Percentiles rank a stretch among this genome's conserved stretches.
Evolutionary conservation across 768 basidiomycete genomes (phyloP).

Genomic region (Suillus discolor): DNA sequence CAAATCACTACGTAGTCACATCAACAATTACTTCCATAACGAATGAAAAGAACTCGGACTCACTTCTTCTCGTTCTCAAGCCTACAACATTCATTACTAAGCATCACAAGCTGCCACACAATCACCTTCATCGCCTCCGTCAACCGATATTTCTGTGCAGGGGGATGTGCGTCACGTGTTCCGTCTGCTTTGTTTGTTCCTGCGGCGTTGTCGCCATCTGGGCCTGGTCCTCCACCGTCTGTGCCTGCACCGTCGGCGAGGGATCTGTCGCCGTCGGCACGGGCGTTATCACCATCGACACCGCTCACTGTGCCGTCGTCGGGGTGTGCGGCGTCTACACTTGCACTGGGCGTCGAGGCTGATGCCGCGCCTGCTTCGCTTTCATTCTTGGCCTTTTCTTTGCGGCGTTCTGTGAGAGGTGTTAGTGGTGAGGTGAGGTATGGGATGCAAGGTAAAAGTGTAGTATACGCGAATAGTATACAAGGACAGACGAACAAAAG

Average conservation of each 20-base stretch:
- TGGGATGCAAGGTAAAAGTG: not conserved
- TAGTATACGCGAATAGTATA: not conserved
- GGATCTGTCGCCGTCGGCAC: not conserved
- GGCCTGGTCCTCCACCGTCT: not conserved
- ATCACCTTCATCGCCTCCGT: slow-evolving; percentile 79
- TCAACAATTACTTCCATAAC: not conserved
- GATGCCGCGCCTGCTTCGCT: slow-evolving; percentile 35
- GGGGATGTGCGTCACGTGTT: slow-evolving; percentile 54
- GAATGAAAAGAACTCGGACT: slow-evolving; percentile 11
- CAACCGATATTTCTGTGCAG: slow-evolving; percentile 75
- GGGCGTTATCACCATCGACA: not conserved
- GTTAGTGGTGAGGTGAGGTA: not conserved
- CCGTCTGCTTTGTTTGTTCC: slow-evolving; percentile 29
- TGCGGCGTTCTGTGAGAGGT: slow-evolving; percentile 44
- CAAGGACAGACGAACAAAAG: not conserved
- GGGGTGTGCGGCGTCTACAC: slow-evolving; percentile 18
- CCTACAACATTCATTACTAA: slow-evolving; percentile 84
- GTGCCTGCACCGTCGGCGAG: not conserved
- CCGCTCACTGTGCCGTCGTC: slow-evolving; percentile 31
- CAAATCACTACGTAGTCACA: slow-evolving; percentile 39
- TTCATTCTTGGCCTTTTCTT: slow-evolving; percentile 54
- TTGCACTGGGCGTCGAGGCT: slow-evolving; percentile 20
- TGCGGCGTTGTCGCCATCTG: slow-evolving; percentile 18
- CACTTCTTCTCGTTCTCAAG: slow-evolving; percentile 68
- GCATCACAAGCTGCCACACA: slow-evolving; percentile 78